These are phyloP conservation scores for Mangifera indica DNA, from an alignment of 345 rosid genomes.

Conservation along the genomic window DNA sequence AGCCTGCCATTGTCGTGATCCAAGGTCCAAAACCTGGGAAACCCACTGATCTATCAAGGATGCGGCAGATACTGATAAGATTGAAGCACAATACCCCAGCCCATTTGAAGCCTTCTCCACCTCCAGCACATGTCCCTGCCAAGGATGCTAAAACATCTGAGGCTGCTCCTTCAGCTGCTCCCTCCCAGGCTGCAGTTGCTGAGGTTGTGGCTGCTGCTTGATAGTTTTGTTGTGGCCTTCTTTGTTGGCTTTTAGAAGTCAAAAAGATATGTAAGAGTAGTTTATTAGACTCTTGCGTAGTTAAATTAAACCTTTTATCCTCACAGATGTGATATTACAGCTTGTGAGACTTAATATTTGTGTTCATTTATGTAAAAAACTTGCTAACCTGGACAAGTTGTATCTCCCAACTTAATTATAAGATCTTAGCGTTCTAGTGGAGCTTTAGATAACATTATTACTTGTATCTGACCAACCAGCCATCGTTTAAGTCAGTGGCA, in stretches of 20 bases:
- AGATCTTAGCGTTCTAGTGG: neutral
- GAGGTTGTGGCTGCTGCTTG: conserved; percentile 56
- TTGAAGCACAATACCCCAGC: conserved; percentile 68
- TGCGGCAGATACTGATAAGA: conserved; percentile 66
- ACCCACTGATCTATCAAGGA: conserved; percentile 74
- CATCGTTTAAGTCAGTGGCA: neutral
- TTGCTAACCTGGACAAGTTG: neutral
- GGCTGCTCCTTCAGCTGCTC: conserved; percentile 15
- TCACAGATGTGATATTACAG: neutral
- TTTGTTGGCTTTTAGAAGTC: conserved; percentile 11
- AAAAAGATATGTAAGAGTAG: neutral
- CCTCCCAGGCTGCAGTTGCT: conserved; percentile 25
- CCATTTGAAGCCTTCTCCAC: conserved; percentile 58
- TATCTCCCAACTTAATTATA: neutral
- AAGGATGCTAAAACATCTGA: conserved; percentile 32
- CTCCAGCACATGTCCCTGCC: conserved; percentile 31
- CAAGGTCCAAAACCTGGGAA: conserved; percentile 83
- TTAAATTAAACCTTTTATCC: neutral
- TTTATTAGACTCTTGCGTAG: conserved; percentile 5
- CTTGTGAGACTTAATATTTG: neutral
- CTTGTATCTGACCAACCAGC: neutral
- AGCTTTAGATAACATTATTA: neutral
- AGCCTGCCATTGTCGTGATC: conserved; percentile 50
- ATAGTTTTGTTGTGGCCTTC: conserved; percentile 14
- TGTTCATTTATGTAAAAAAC: conserved; percentile 9